Percentiles rank a stretch among this genome's conserved stretches.
phyloP scores from a whole-genome alignment of 345 rosid species.

The Eucalyptus pauciflora region DNA sequence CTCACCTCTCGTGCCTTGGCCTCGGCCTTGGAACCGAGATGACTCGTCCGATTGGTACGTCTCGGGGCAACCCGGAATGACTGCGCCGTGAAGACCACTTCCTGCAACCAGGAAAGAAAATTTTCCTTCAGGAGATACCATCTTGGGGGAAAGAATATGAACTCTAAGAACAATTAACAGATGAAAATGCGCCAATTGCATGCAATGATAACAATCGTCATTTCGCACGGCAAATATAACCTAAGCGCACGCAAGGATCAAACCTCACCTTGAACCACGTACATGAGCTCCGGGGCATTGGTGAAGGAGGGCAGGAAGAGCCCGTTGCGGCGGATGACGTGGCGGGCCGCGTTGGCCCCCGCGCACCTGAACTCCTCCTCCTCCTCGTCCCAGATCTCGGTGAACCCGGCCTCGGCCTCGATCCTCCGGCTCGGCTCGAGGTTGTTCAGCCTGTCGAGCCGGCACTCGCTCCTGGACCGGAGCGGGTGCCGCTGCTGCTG shows the following conservation, averaged over 20 bases:
- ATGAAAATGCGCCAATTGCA: background rate
- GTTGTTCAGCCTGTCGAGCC: constrained; percentile 9
- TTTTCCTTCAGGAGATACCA: background rate
- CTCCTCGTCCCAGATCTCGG: constrained; percentile 29
- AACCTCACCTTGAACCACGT: constrained; percentile 20
- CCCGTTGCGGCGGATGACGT: constrained; percentile 8
- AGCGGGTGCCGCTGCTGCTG: background rate
- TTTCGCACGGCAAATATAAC: background rate
- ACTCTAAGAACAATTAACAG: background rate
- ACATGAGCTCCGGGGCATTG: constrained; percentile 20
- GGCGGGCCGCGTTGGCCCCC: constrained; percentile 24
- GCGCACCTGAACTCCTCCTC: constrained; percentile 27
- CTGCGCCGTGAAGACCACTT: constrained; percentile 16
- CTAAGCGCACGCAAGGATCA: background rate
- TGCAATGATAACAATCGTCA: background rate
- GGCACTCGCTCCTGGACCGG: constrained; percentile 11
- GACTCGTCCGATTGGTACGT: constrained; percentile 5
- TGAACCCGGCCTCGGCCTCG: constrained; percentile 20
- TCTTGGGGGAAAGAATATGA: background rate
- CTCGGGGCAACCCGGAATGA: constrained; percentile 25
- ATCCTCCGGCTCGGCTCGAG: constrained; percentile 10
- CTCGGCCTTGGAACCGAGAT: background rate
- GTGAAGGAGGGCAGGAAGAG: constrained; percentile 28
- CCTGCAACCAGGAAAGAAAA: background rate
- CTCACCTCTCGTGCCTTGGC: background rate